Evolutionary conservation across 2,329 filamentous ascomycete species (phyloP).

Genomic region (Scedosporium dehoogii): DNA sequence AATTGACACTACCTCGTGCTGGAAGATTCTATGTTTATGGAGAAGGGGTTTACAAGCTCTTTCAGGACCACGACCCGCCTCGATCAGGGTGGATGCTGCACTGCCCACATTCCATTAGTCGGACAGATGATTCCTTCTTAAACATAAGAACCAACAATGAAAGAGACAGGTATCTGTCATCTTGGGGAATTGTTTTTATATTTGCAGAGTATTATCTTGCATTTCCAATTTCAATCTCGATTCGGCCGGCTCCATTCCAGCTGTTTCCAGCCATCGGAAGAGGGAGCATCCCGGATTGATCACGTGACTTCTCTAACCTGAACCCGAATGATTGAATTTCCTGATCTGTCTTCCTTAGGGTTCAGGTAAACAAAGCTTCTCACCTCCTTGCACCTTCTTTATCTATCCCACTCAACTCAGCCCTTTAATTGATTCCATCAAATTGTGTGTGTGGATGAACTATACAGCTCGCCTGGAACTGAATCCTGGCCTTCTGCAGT

Average conservation of each 20-base stretch:
- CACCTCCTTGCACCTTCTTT: neutral
- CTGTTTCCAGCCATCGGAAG: neutral
- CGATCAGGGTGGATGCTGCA: neutral
- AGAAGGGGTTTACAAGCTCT: too few relatives aligned
- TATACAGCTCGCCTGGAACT: too few relatives aligned
- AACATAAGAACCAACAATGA: too few relatives aligned
- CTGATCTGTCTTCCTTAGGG: neutral
- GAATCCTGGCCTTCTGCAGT: too few relatives aligned
- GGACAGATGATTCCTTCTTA: too few relatives aligned
- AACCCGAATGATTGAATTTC: neutral
- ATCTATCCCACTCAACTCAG: neutral
- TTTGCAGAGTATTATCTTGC: too few relatives aligned
- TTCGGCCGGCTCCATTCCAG: too few relatives aligned
- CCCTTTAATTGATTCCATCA: neutral
- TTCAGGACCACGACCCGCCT: neutral
- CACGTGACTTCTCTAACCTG: neutral
- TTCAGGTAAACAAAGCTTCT: neutral
- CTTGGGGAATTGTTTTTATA: too few relatives aligned
- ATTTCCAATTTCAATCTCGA: too few relatives aligned
- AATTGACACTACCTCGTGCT: neutral
- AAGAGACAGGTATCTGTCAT: too few relatives aligned
- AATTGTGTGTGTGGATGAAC: too few relatives aligned
- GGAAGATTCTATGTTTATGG: neutral
- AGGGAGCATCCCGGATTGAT: neutral
- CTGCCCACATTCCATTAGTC: neutral